Conservation (phyloP, 1,284 basidiomycete genomes). For the Tylopilus orsonianus region DNA sequence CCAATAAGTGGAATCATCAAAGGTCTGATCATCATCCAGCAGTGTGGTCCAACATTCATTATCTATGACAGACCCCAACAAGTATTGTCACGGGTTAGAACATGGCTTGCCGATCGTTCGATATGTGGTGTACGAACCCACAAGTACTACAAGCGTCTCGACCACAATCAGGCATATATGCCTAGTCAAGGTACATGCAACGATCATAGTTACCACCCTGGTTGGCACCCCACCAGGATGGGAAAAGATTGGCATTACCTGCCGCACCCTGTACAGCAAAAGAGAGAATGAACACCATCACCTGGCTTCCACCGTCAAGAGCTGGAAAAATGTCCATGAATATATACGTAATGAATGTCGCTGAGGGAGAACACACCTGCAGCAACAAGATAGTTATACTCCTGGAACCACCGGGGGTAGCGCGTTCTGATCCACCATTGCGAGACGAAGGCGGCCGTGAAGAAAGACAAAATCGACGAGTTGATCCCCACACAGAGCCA, state of each 20-base stretch:
- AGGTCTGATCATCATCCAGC: too few species aligned
- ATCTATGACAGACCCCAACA: too few species aligned
- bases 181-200: slow-evolving; percentile 15
- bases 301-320: slow-evolving; percentile 63
- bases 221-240: slow-evolving; percentile 56
- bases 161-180: background rate
- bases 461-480: slow-evolving; percentile 39
- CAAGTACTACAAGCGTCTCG: too few species aligned
- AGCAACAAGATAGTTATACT: slow-evolving; percentile 48
- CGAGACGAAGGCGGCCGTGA: slow-evolving; percentile 50
- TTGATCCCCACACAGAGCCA: slow-evolving; percentile 49
- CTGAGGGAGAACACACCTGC: slow-evolving; percentile 31
- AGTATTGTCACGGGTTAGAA: too few species aligned
- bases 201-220: slow-evolving; percentile 36
- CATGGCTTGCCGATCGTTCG: too few species aligned
- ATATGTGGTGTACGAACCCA: too few species aligned
- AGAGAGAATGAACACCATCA: slow-evolving; percentile 69
- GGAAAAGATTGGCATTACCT: slow-evolving; percentile 55
- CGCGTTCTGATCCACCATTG: slow-evolving; percentile 59
- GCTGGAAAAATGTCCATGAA: slow-evolving; percentile 27
- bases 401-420: slow-evolving; percentile 55
- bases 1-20: too few species aligned
- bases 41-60: too few species aligned
- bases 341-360: background rate
- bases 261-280: slow-evolving; percentile 72